Evolutionary conservation across 2,329 filamentous ascomycete genomes (phyloP), one percentile per base, ranked within the genome.

Genomic region (Colletotrichum sp.): DNA sequence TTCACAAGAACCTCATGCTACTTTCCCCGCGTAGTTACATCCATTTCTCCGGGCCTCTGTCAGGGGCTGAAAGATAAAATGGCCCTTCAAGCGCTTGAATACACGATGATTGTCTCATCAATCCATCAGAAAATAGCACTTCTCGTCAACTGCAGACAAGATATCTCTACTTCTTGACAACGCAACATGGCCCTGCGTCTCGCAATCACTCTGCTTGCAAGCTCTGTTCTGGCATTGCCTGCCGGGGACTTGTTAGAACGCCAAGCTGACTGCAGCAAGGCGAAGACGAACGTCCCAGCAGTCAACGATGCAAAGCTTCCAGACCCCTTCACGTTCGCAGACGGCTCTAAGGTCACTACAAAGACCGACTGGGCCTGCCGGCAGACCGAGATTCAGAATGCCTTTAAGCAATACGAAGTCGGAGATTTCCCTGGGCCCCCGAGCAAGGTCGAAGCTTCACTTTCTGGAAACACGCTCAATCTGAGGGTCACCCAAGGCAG

Each of bases 331-430:
- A 86, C 85, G 32, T 86, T 84, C 64, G 78, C 84, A 10, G 83
- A 83, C 71, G 88, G 88, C 63, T 81, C 78, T 26, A 86, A 85
- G 77, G 84, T 90, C 65, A 84, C 85, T 8, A 88, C 85, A 74
- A 86, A 87, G 81, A 85, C 81, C 30, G 84, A 89, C 76, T 90
- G 86, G 81, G 82, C 84, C 70, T 90, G 89, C 81, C 88, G 89
- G 65, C 83, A 84, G 78, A 80, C 84, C 59, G 88, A 90, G 81
- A 89, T 90, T 80, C 85, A 80, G 80, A 85, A 86, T 78, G 82
- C 87, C 63, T 80, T 90, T 79, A 86, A 89, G 81, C 86, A 87
- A 80, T 90, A 88, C 80, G 89, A 90, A 82, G 84, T 90, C 21
- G 89, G 89, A 69, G 84, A 83, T 74, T 87, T 87, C 80, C 89